These are phyloP conservation scores for Talaromyces stipitatus DNA, from an alignment of 495 filamentous ascomycete genomes.

Conservation along the genomic window DNA sequence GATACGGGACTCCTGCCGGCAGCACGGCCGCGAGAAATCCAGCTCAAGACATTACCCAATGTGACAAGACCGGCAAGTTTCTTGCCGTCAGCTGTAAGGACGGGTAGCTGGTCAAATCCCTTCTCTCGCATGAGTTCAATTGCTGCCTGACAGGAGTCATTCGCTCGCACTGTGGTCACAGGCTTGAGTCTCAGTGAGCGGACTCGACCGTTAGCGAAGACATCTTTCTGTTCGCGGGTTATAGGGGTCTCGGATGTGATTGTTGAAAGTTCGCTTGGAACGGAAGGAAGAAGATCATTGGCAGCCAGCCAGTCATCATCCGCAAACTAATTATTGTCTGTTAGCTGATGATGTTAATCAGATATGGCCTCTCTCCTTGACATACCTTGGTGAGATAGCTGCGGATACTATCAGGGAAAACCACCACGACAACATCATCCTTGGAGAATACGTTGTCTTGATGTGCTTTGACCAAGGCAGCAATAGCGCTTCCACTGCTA, in stretches of 20 bases:
- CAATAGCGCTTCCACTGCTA: conserved; percentile 87
- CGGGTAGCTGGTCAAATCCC: conserved; percentile 92
- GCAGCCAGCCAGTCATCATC: conserved; percentile 98
- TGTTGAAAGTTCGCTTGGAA: conserved; percentile 42
- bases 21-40: conserved; percentile 74
- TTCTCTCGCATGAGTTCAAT: conserved; percentile 97
- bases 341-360: background rate
- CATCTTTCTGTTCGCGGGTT: conserved; percentile 23
- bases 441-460: conserved; percentile 67
- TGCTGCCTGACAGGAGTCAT: conserved; percentile 66
- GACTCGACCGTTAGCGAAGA: conserved; percentile 66
- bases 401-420: conserved; percentile 91
- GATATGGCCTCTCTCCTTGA: background rate
- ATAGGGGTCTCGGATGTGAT: conserved; percentile 25
- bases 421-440: conserved; percentile 78
- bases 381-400: conserved; percentile 89
- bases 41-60: conserved; percentile 86
- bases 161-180: conserved; percentile 69
- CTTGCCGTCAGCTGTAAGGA: conserved; percentile 58
- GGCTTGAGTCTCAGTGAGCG: conserved; percentile 80
- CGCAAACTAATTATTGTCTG: conserved; percentile 52
- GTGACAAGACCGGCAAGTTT: conserved; percentile 87
- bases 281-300: conserved; percentile 71
- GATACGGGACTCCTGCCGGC: conserved; percentile 60
- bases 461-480: conserved; percentile 70